Evolutionary conservation across 208 protist genomes (phyloP), one percentile per base, ranked within the genome.

Genomic region (Trypanosoma theileri): DNA sequence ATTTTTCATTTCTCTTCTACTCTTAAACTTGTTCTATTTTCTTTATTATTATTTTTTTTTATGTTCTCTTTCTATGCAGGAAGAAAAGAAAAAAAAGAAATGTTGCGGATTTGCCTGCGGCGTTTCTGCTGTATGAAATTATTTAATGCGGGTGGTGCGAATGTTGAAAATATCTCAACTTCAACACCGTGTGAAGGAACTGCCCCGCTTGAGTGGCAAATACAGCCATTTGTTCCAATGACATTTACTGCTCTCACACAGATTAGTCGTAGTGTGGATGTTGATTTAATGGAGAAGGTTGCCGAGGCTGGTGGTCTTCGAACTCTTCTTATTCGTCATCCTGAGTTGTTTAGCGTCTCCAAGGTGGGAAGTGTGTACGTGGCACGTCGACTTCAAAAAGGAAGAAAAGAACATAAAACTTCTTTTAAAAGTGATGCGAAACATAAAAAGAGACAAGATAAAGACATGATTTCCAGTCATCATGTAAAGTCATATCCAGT

Each of bases 171-270:
- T 9, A 9, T 64, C 17, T 31, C 57, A 19, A 65, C 4, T 35
- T 66, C 55, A 19, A 64, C 56, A 1, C 21, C 54, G 12, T 41
- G 11, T 55, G 21, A 19, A 19, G 54, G 14, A 12, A 22, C 1
- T 44, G 35, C 56, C 6, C 35, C 17, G 4, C 58, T 76, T 17
- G 63, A 51, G n/a, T 11, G 42, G 44, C 56, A 72, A n/a, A 24
- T 91, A 24, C 62, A 54, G 28, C 21, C 69, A 3, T 83, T 74
- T 52, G 50, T 91, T 7, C 82, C 85, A 2, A 11, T 56, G 14
- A 85, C 76, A 22, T 88, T 88, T 65, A 88, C 82, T 26, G 77
- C 82, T 17, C 62, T 91, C 31, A 72, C 73, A 35, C 82, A 91
- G 44, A 82, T 91, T 46, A 75, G 74, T n/a, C 80, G 75, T 50